phyloP scores from a whole-genome alignment of 805 yeast genomes.

The Komagataella pseudopastoris region DNA sequence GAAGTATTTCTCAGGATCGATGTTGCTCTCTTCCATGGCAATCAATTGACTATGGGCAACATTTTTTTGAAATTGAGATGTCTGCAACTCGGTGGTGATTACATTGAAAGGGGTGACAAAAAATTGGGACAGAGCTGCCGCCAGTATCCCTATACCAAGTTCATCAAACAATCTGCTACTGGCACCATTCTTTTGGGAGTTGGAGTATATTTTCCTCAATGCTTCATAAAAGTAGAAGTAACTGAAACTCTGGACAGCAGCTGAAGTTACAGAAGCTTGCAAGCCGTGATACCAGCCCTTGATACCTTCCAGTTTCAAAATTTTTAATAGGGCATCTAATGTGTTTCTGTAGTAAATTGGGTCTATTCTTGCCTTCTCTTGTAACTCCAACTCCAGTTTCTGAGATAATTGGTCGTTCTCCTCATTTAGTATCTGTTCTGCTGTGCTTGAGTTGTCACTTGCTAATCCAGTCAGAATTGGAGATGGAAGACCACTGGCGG shows the following conservation, averaged over 20 bases:
- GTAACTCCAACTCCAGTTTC: background rate
- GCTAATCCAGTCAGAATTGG: background rate
- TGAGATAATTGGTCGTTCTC: constrained; percentile 9
- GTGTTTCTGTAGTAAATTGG: constrained; percentile 33
- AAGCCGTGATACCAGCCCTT: constrained; percentile 65
- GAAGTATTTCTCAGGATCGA: background rate
- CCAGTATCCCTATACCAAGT: constrained; percentile 60
- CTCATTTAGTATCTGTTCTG: constrained; percentile 8
- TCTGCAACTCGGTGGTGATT: constrained; percentile 49
- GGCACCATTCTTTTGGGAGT: background rate
- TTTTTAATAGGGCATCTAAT: constrained; percentile 46
- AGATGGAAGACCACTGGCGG: background rate
- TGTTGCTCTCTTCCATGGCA: background rate
- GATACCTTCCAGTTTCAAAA: constrained; percentile 47
- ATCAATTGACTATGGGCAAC: constrained; percentile 1
- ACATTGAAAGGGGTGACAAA: constrained; percentile 76
- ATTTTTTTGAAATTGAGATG: constrained; percentile 9
- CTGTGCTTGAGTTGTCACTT: background rate
- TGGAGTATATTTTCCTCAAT: constrained; percentile 37
- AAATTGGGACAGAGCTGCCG: constrained; percentile 72
- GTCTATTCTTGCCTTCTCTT: background rate
- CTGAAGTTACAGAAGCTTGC: constrained; percentile 50
- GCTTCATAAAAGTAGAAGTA: constrained; percentile 83
- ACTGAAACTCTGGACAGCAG: constrained; percentile 68
- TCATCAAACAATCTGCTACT: constrained; percentile 26